Conservation (phyloP, 345 rosid species). For the Raphanus sativus region DNA sequence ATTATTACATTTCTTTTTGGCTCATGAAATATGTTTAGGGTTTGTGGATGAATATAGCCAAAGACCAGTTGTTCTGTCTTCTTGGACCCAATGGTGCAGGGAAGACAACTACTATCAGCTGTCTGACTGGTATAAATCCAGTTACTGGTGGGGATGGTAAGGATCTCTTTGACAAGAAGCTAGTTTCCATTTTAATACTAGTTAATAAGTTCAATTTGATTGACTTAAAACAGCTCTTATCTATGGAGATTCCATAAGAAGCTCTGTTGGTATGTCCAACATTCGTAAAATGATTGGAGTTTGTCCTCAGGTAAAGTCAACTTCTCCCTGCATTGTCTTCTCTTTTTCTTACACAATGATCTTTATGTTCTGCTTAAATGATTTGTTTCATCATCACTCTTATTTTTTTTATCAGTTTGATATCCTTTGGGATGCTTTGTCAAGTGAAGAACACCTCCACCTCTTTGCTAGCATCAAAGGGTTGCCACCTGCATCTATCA, state of each 20-base stretch:
- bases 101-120: slow-evolving; percentile 81
- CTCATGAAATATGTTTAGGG: slow-evolving; percentile 44
- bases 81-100: slow-evolving; percentile 98
- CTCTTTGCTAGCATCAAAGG: slow-evolving; percentile 90
- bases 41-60: slow-evolving; percentile 76
- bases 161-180: not conserved
- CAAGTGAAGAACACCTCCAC: slow-evolving; percentile 79
- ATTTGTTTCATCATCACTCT: slow-evolving; percentile 4
- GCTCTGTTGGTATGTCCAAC: slow-evolving; percentile 81
- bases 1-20: not conserved
- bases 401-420: slow-evolving; percentile 56
- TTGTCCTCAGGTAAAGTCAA: slow-evolving; percentile 78
- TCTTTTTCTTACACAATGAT: not conserved
- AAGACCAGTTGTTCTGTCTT: slow-evolving; percentile 88
- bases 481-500: slow-evolving; percentile 59
- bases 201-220: not conserved
- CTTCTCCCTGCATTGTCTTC: slow-evolving; percentile 1
- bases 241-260: slow-evolving; percentile 70
- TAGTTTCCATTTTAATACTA: not conserved
- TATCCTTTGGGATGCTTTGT: slow-evolving; percentile 86
- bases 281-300: slow-evolving; percentile 79
- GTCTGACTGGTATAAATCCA: slow-evolving; percentile 83
- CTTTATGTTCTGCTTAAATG: slow-evolving; percentile 1
- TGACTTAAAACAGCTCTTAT: slow-evolving; percentile 56
- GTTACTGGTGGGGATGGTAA: slow-evolving; percentile 82